A percentile compares a stretch with the other conserved stretches of the same genome.
phyloP scores from a whole-genome alignment of 2,329 filamentous ascomycete genomes.

The Monilinia laxa region DNA sequence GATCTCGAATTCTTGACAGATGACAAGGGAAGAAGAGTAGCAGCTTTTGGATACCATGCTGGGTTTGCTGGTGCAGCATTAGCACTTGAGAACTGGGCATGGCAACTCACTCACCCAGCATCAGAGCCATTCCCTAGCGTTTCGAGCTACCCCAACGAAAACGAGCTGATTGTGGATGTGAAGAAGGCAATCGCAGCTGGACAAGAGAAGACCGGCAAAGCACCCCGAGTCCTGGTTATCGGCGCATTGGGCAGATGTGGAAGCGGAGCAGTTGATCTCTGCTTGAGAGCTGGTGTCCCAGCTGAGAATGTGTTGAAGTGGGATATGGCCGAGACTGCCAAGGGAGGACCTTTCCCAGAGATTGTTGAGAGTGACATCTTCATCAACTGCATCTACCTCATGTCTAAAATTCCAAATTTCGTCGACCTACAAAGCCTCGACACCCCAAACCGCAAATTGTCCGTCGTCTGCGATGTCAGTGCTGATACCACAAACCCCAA shows the following conservation, averaged over 20 bases:
- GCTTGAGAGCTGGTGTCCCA: constrained; percentile 69
- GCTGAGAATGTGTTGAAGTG: constrained; percentile 64
- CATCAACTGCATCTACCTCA: constrained; percentile 88
- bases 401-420: constrained; percentile 76
- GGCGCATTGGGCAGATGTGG: constrained; percentile 84
- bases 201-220: constrained; percentile 62
- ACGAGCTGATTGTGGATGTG: constrained; percentile 69
- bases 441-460: constrained; percentile 67
- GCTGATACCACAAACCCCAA: constrained; percentile 73
- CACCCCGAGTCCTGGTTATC: constrained; percentile 78
- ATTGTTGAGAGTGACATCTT: constrained; percentile 75
- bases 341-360: constrained; percentile 71
- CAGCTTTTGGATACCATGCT: constrained; percentile 63
- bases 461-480: constrained; percentile 76
- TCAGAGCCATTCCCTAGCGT: constrained; percentile 65
- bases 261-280: constrained; percentile 78
- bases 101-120: constrained; percentile 70
- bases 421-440: constrained; percentile 70
- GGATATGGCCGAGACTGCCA: constrained; percentile 76
- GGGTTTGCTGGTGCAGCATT: constrained; percentile 73
- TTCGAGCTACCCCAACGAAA: constrained; percentile 71
- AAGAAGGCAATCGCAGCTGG: constrained; percentile 68
- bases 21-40: constrained; percentile 66
- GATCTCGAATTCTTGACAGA: constrained; percentile 87
- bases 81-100: constrained; percentile 77